phyloP scores from a whole-genome alignment of 1,284 basidiomycete species.

The Phellinidium pouzarii region DNA sequence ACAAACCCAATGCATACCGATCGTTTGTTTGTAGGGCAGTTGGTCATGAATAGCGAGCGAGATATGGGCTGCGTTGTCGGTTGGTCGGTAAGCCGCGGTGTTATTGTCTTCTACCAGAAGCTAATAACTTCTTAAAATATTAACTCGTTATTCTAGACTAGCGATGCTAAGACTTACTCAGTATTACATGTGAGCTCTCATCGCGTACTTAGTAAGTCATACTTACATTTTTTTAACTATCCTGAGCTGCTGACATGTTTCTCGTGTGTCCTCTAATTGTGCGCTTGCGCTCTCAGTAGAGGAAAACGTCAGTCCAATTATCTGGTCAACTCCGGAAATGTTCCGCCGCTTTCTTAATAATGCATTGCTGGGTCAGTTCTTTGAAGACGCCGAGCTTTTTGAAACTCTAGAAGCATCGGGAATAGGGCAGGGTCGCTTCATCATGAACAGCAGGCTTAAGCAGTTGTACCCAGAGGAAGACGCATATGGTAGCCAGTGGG shows the following conservation, averaged over 20 bases:
- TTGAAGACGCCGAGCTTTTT: constrained; percentile 27
- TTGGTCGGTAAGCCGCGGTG: constrained; percentile 16
- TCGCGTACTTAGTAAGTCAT: too few species aligned
- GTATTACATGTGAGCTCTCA: too few species aligned
- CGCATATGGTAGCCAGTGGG: constrained; percentile 3
- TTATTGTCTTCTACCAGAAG: background rate
- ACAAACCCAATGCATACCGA: background rate
- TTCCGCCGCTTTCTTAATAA: constrained; percentile 21
- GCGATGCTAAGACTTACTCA: too few species aligned
- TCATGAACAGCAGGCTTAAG: constrained; percentile 14
- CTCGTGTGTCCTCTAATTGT: too few species aligned
- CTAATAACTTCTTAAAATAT: too few species aligned
- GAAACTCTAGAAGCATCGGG: background rate
- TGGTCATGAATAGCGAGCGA: background rate
- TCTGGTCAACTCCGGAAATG: constrained; percentile 1
- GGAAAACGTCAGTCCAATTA: background rate
- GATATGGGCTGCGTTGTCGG: constrained; percentile 16
- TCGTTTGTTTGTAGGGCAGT: constrained; percentile 19
- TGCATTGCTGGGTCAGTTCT: constrained; percentile 28
- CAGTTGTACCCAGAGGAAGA: constrained; percentile 20
- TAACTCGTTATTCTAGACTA: too few species aligned
- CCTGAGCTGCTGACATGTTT: background rate
- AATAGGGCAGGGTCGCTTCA: constrained; percentile 16
- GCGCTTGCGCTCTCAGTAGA: background rate
- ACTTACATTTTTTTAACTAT: too few species aligned